Base-by-base conservation (phyloP, 2,329 filamentous ascomycete species). In the Aotearoamyces nothofagi region DNA sequence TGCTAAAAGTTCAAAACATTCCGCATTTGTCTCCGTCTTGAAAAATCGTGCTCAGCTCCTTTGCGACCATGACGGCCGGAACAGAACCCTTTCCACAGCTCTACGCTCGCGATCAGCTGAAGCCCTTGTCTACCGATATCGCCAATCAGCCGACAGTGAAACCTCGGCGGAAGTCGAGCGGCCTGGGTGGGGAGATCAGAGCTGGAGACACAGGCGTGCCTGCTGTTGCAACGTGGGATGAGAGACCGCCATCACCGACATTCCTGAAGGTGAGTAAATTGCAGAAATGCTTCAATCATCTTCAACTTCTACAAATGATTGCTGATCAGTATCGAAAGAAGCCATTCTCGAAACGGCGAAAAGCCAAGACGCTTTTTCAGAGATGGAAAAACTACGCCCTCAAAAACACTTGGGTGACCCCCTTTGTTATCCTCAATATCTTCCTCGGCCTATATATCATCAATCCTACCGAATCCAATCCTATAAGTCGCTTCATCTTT, bases 401-500 rank as follows among this genome's bases (percentile, higher is more conserved):
- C 42, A 73, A 69, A 51, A 67, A 71, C 51, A 74, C 69, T 26
- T 76, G 61, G 53, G 55, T 64, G 34, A 50, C 71, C 17, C 86
- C 87, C 14, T 66, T 90, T 33, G 52, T 78, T 39, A 56, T 92
- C 33, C 55, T 82, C 33, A 36, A 64, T 34, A 44, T 73, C 47
- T 63, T 86, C 47, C 56, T 80, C 34, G 55, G 62, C 27, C 61
- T 71, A 36, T 94, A 87, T 56, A 69, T 72, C 39, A 50, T 81
- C 46, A 78, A 84, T 49, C 87, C 86, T 4, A 71, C 67, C 42
- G 63, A 75, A 36, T 71, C 76, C 33, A 94, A 94, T 53, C 79
- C 79, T 9, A 52, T 92, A 39, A 66, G 81, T 55, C 66, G 64
- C 54, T 84, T 83, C 52, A 73, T 94, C 53, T 92, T 92, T 64